Evolutionary conservation across 129 eudicot genomes (phyloP).

Genomic region (Flaveria brownii): DNA sequence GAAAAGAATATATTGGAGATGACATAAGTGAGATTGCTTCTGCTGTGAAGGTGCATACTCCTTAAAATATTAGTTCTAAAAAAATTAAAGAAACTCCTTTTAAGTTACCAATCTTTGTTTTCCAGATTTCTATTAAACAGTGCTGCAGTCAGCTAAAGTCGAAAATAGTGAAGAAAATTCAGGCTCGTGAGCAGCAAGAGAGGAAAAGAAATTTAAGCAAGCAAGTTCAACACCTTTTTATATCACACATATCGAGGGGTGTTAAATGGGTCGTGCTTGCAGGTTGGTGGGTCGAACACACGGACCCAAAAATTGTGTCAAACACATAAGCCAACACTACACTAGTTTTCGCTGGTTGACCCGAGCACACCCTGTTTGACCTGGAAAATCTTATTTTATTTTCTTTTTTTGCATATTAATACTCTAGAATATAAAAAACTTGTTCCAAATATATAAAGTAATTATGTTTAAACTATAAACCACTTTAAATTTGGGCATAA

Average conservation of each 20-base stretch:
- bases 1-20: slow-evolving; percentile 98
- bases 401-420: neutral
- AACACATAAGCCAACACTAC: neutral
- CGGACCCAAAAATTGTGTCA: neutral
- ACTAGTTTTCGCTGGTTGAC: neutral
- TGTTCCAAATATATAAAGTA: neutral
- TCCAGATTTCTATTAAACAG: slow-evolving; percentile 80
- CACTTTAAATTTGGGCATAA: neutral
- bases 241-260: neutral
- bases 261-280: neutral
- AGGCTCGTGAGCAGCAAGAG: slow-evolving; percentile 99
- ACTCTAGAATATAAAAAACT: too few species aligned
- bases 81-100: neutral
- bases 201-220: slow-evolving; percentile 85
- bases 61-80: neutral
- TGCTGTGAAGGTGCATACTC: slow-evolving; percentile 74
- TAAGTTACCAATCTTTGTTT: slow-evolving; percentile 23
- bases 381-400: neutral
- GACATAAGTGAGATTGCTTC: slow-evolving; percentile 96
- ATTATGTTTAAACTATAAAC: neutral
- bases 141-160: slow-evolving; percentile 86
- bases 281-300: neutral
- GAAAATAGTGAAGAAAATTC: slow-evolving; percentile 88
- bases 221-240: slow-evolving; percentile 39
- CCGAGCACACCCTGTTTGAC: neutral